phyloP scores from a whole-genome alignment of 1,284 basidiomycete species.

The Sanguinoderma infundibulare region DNA sequence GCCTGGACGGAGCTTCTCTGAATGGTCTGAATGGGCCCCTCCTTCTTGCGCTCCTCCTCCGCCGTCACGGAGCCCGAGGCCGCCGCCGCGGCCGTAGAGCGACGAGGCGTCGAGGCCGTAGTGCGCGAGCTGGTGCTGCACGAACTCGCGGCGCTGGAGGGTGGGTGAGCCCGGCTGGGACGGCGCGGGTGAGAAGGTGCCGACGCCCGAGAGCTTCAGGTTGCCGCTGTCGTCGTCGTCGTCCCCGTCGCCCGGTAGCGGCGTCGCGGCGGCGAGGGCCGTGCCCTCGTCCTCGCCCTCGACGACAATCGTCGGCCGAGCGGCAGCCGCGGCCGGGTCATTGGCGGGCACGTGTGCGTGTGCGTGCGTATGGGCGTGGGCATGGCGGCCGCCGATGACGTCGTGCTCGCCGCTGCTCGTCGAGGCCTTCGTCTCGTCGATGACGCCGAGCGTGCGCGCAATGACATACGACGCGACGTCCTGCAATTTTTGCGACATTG shows the following conservation, averaged over 20 bases:
- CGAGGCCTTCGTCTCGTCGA: slow-evolving; percentile 71
- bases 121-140: slow-evolving; percentile 25
- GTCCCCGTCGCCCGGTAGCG: slow-evolving; percentile 44
- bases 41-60: slow-evolving; percentile 1
- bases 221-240: slow-evolving; percentile 54
- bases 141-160: slow-evolving; percentile 39
- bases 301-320: slow-evolving; percentile 31
- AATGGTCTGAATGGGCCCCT: not conserved
- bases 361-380: slow-evolving; percentile 9
- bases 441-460: slow-evolving; percentile 78
- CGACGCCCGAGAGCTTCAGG: slow-evolving; percentile 67
- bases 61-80: not conserved
- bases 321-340: not conserved
- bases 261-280: slow-evolving; percentile 16
- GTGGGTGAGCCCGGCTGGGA: slow-evolving; percentile 70
- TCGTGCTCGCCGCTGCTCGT: slow-evolving; percentile 51
- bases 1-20: not conserved
- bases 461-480: slow-evolving; percentile 82
- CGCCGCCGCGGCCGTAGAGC: slow-evolving; percentile 7
- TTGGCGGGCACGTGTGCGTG: not conserved
- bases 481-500: too few species aligned
- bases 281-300: slow-evolving; percentile 11
- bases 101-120: slow-evolving; percentile 15
- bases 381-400: slow-evolving; percentile 2
- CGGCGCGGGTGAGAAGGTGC: slow-evolving; percentile 69